Conservation (phyloP, 2,329 filamentous ascomycete genomes). For the Scedosporium minutisporum region DNA sequence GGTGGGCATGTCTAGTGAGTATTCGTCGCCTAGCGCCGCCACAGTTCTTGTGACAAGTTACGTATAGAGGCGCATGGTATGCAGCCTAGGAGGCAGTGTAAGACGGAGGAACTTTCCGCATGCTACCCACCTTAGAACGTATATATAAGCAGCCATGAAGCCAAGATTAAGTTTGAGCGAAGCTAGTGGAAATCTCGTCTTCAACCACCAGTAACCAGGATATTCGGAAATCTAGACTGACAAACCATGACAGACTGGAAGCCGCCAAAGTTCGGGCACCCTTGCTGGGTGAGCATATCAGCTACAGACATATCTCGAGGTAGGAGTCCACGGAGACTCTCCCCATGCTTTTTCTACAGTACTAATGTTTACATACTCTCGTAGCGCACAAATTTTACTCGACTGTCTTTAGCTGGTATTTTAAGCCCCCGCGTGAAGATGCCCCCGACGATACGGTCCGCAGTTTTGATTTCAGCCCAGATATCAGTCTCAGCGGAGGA, state of each 20-base stretch:
- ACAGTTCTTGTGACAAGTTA: no score
- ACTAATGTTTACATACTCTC: not conserved
- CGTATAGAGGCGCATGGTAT: no score
- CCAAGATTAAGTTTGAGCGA: no score
- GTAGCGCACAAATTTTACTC: constrained; percentile 20
- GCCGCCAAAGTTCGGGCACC: constrained; percentile 18
- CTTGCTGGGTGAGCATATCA: constrained; percentile 20
- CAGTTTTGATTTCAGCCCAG: constrained; percentile 21
- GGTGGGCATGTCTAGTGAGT: no score
- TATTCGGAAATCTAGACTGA: no score
- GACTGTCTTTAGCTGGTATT: constrained; percentile 18
- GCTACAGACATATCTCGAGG: constrained; percentile 18
- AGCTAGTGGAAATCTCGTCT: no score
- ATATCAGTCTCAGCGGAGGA: constrained; percentile 17
- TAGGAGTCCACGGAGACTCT: constrained; percentile 4
- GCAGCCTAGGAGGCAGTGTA: no score
- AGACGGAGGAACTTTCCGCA: no score
- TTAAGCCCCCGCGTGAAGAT: constrained; percentile 10
- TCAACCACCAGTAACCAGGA: no score
- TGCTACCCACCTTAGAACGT: no score
- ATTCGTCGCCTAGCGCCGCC: no score
- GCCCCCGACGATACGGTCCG: constrained; percentile 10
- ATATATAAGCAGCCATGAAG: no score
- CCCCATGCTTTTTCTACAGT: not conserved
- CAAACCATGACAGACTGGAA: constrained; percentile 18